Base-by-base conservation (phyloP, 176 grass and related monocot species). In the Rhipidocladum racemiflorum region DNA sequence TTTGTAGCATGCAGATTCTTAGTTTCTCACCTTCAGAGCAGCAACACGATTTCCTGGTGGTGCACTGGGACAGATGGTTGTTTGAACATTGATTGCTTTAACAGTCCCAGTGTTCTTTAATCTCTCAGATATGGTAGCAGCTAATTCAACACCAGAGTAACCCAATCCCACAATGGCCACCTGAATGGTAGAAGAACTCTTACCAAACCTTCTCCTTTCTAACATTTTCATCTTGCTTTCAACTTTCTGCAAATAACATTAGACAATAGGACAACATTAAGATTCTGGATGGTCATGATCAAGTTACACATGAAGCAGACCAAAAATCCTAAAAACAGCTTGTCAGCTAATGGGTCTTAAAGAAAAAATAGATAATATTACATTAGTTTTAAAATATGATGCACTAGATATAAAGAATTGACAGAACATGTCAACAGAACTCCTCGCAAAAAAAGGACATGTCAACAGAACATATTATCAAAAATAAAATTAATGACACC, bases 81-180 rank as follows among this genome's bases (percentile, higher is more conserved):
- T 85, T 78, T 89, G 88, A 95, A 91, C 89, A 88, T 93, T 99
- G 71, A 99, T 90, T 80, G 96, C 96, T 83, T 99, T 86, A 67
- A 99, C 91, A 76, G 68, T 91, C 13, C 91, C 96, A 21, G 85
- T 99, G 72, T 89, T 75, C 74, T 93, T 88, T 78, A 99, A 85
- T 90, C 96, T 93, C 85, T 99, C 92, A 66, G 92, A 93, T 65
- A 98, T 91, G 16, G 92, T 99, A 56, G 91, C 92, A 68, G 96
- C 92, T 76, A 99, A 89, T 51, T 99, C 96, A 79, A 99, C 92
- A 66, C 96, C 96, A 48, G 96, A 89, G 79, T 99, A 99, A 77
- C 96, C 96, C 21, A 91, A 83, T 20, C 96, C 96, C 76, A 99
- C 92, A 81, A 99, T 91, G 81, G 92, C 92, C 46, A 99, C 92